Base-by-base conservation (phyloP, 495 filamentous ascomycete genomes). In the Penicillium silybi region DNA sequence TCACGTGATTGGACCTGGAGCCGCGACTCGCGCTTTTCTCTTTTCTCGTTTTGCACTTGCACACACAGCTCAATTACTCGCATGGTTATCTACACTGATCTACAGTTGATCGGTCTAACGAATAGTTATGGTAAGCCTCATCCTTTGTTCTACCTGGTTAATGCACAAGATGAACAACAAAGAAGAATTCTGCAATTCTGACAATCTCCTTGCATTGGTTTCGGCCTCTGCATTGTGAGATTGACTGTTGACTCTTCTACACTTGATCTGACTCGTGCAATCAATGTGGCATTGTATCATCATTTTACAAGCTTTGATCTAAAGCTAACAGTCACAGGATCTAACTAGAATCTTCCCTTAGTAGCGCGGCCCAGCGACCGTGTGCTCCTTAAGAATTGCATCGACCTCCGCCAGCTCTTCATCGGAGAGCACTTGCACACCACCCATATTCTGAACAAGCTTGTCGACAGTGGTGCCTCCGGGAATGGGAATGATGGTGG, bases 401-500 rank as follows among this genome's bases (percentile, higher is more conserved):
- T 77, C 73, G 6, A 81, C 64, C 56, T 74, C 78, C 2, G 65
- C 69, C 64, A 79, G 44, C 44, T 81, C 77, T 25, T 65, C 61
- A 41, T 72, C 68, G 7, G 61, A 58, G 16, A 79, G 49, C 27
- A 56, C 29, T 13, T 66, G 64, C 15, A 73, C 61, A 15, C 68
- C 72, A 19, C 56, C 44, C 55, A 68, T 58, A 35, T 81, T 81
- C 56, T 81, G 75, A 17, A 59, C 58, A 18, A 78, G 68, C 60
- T 71, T 75, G 48, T 73, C 71, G 29, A 55, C 61, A 15, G 74
- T 78, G 20, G 75, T 78, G 20, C 68, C 81, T 13, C 91, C 90
- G 1, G 90, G 91, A 55, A 96, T 95, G 4, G 90, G 91, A 49
- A 95, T 85, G 57, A 95, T 86, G 4, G 75, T 78, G 11, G 84